Percentiles rank a stretch among this genome's conserved stretches.
Evolutionary conservation across 1,139 yeast species (phyloP).

Genomic region (Geotrichum australiense): DNA sequence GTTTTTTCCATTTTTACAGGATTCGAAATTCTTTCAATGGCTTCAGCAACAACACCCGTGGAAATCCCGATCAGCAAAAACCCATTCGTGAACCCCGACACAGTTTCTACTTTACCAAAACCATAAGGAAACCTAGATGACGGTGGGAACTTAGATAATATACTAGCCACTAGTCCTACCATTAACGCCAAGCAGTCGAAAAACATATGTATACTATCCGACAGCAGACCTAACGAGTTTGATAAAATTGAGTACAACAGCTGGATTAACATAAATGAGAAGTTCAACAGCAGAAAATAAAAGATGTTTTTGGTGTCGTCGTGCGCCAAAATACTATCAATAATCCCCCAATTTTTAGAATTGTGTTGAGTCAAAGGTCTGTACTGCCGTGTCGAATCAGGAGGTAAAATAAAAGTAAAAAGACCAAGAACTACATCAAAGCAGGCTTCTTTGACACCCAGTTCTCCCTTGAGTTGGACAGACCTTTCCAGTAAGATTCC

Average conservation of each 20-base stretch:
- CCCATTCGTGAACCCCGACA: conserved; percentile 95
- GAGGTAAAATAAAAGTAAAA: conserved; percentile 12
- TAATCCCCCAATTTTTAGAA: conserved; percentile 25
- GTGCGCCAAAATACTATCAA: conserved; percentile 41
- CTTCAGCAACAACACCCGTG: conserved; percentile 80
- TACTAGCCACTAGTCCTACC: conserved; percentile 83
- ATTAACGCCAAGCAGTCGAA: conserved; percentile 87
- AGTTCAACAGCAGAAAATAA: conserved; percentile 74
- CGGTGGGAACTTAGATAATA: conserved; percentile 50
- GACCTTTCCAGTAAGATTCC: conserved; percentile 18
- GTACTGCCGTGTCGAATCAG: conserved; percentile 12
- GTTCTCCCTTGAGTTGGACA: conserved; percentile 12
- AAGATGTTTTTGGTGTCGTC: conserved; percentile 84
- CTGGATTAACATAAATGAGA: conserved; percentile 92
- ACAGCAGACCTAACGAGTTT: conserved; percentile 80
- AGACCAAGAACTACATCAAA: conserved; percentile 9
- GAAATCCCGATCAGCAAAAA: conserved; percentile 81
- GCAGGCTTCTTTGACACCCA: conserved; percentile 10
- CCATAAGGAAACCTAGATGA: conserved; percentile 81
- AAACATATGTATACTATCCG: conserved; percentile 95
- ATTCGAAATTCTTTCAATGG: conserved; percentile 66
- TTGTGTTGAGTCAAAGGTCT: conserved; percentile 13
- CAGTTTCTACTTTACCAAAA: conserved; percentile 71
- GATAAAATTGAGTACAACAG: conserved; percentile 85
- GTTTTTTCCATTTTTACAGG: conserved; percentile 78